These are phyloP conservation scores for Sporothrix mexicana DNA, from an alignment of 2,329 filamentous ascomycete genomes.

Conservation along the genomic window DNA sequence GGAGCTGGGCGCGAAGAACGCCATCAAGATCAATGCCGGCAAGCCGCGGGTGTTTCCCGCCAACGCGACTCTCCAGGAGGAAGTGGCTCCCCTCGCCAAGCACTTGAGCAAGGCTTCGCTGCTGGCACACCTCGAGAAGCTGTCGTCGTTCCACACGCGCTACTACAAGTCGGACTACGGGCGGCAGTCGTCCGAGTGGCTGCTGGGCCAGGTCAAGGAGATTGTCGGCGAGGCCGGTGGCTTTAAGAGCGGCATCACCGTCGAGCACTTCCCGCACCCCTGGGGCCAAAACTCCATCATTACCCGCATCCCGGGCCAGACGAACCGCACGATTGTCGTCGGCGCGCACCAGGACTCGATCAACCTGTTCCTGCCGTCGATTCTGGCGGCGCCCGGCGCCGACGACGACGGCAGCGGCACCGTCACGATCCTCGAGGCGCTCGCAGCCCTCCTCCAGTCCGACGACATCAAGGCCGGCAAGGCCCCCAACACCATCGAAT, in stretches of 20 bases:
- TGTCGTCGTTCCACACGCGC: slow-evolving; percentile 79
- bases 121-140: slow-evolving; percentile 75
- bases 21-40: slow-evolving; percentile 58
- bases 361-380: slow-evolving; percentile 85
- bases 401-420: slow-evolving; percentile 94
- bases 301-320: slow-evolving; percentile 85
- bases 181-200: slow-evolving; percentile 84
- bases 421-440: slow-evolving; percentile 91
- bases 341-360: slow-evolving; percentile 95
- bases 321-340: slow-evolving; percentile 82
- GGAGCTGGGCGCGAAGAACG: slow-evolving; percentile 61
- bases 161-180: slow-evolving; percentile 81
- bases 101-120: slow-evolving; percentile 78
- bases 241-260: slow-evolving; percentile 67
- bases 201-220: slow-evolving; percentile 74
- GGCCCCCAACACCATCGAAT: slow-evolving; percentile 86
- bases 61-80: slow-evolving; percentile 60
- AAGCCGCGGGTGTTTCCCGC: slow-evolving; percentile 58
- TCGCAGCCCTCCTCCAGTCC: slow-evolving; percentile 79
- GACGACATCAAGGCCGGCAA: slow-evolving; percentile 72
- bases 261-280: slow-evolving; percentile 75
- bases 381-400: slow-evolving; percentile 87
- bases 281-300: slow-evolving; percentile 94
- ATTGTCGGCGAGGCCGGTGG: slow-evolving; percentile 76
- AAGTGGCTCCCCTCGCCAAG: slow-evolving; percentile 69